These are phyloP conservation scores for Fraxinus dipetala DNA, from an alignment of 305 asterid species.

Conservation along the genomic window DNA sequence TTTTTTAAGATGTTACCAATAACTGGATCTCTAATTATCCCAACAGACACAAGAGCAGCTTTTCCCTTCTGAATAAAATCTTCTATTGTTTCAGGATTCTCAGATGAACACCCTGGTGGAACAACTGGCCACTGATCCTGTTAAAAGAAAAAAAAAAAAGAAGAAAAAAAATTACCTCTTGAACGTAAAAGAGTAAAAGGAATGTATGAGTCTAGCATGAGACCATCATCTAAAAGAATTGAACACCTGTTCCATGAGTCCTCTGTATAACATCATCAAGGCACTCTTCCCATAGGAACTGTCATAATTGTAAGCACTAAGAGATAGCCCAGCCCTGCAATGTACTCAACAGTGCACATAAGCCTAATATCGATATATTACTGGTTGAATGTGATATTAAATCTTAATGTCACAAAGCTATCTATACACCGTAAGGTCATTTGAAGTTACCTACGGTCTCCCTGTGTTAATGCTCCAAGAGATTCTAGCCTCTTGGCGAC, in stretches of 20 bases:
- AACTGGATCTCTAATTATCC: conserved; percentile 67
- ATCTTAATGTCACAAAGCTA: conserved; percentile 9
- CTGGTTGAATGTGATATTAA: conserved; percentile 7
- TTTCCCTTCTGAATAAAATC: conserved; percentile 71
- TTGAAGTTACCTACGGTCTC: conserved; percentile 80
- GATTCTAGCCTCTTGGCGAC: conserved; percentile 97
- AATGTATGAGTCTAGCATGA: conserved; percentile 21
- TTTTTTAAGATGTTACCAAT: conserved; percentile 47
- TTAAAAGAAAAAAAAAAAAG: conserved; percentile 25
- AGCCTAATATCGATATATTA: conserved; percentile 13
- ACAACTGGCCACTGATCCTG: conserved; percentile 73
- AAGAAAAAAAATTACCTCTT: neutral
- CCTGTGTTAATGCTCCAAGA: conserved; percentile 97
- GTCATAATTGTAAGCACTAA: conserved; percentile 92
- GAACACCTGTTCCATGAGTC: conserved; percentile 79
- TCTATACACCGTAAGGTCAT: neutral
- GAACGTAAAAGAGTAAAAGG: conserved; percentile 11
- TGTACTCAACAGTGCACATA: conserved; percentile 21
- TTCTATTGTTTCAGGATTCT: conserved; percentile 58
- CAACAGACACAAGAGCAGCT: conserved; percentile 92
- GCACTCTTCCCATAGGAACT: conserved; percentile 89
- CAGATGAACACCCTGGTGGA: conserved; percentile 87
- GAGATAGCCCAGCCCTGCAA: conserved; percentile 96
- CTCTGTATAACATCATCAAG: conserved; percentile 67
- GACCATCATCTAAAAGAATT: conserved; percentile 16